phyloP scores from a whole-genome alignment of 192 early-diverging fungal genomes.

The Coemansia sp. region DNA sequence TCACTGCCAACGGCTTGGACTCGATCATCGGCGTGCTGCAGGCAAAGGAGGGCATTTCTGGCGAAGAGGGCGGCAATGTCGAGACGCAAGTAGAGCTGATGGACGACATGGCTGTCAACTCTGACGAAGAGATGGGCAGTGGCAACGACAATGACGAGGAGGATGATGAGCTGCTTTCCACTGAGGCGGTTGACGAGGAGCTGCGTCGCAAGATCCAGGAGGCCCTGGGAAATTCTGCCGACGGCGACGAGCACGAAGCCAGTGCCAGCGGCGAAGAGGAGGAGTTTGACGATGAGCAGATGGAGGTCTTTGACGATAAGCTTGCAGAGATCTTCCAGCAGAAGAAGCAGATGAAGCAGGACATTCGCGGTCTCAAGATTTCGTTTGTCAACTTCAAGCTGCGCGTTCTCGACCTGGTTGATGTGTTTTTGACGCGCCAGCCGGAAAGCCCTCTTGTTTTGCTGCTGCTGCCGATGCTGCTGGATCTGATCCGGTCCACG shows the following conservation, averaged over 20 bases:
- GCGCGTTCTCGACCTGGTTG: conserved; percentile 80
- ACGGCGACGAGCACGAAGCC: conserved; percentile 48
- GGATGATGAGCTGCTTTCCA: conserved; percentile 56
- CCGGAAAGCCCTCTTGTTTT: conserved; percentile 71
- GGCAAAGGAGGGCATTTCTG: conserved; percentile 60
- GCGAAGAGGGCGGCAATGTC: conserved; percentile 58
- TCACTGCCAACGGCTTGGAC: conserved; percentile 76
- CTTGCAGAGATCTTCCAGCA: conserved; percentile 89
- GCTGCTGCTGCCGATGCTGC: conserved; percentile 66
- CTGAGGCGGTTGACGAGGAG: conserved; percentile 71
- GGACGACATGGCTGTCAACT: conserved; percentile 16
- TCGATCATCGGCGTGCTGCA: conserved; percentile 71
- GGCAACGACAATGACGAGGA: conserved; percentile 52
- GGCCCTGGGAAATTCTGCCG: conserved; percentile 56
- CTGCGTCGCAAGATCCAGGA: conserved; percentile 69
- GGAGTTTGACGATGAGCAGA: conserved; percentile 78
- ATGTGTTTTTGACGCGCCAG: conserved; percentile 71
- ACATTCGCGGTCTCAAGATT: conserved; percentile 80
- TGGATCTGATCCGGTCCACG: conserved; percentile 61
- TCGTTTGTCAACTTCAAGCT: conserved; percentile 87
- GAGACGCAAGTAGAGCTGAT: conserved; percentile 52
- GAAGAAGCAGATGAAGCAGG: conserved; percentile 74
- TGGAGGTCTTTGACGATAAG: conserved; percentile 90
- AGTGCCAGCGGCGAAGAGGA: conserved; percentile 59
- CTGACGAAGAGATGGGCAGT: conserved; percentile 24